Base-by-base conservation (phyloP, 228 moss, liverwort and hornwort genomes). In the Sphagnum fallax region DNA sequence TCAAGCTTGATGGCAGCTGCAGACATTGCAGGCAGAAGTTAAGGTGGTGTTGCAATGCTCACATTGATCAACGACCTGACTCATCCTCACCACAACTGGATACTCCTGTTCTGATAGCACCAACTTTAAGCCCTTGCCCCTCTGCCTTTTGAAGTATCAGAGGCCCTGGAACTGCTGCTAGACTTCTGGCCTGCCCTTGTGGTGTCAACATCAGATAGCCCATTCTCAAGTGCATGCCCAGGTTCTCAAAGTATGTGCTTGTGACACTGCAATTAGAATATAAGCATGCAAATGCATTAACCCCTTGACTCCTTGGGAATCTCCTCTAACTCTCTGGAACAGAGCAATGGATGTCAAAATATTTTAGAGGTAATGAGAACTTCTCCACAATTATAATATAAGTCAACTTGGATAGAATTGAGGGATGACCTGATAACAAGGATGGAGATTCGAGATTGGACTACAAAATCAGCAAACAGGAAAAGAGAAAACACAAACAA, bases 211-310 rank as follows among this genome's bases (percentile, higher is more conserved):
- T 91, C 97, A 51, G 86, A 80, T 53, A 97, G 73, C 64, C 91
- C 89, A 65, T 78, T 93, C 73, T 97, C 97, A 81, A 97, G 69
- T 6, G 93, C 97, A 48, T 87, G 82, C 59, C 97, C 70, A 97
- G 76, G 68, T 97, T 97, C 85, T 97, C 97, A 14, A 97, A 97
- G 75, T 93, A 97, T 5, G 93, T 93, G 66, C 90, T 83, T 7
- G 97, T 97, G 71, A 97, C 97, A 82, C 85, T 89, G 82, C 51
- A 8, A 18, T 60, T 5, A 1, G 51, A 69, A 47, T n/a, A 69
- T n/a, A 66, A 51, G 0, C 15, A 50, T 50, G 5, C 47, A 4
- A 66, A 60, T 66, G 63, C 53, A 73, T 52, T 47, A 5, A 64
- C 16, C 9, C 16, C 16, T 9, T 1, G 15, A 10, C 10, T 9